Evolutionary conservation across 257 asterid genomes (phyloP).

Genomic region (Capsicum rhomboideum): DNA sequence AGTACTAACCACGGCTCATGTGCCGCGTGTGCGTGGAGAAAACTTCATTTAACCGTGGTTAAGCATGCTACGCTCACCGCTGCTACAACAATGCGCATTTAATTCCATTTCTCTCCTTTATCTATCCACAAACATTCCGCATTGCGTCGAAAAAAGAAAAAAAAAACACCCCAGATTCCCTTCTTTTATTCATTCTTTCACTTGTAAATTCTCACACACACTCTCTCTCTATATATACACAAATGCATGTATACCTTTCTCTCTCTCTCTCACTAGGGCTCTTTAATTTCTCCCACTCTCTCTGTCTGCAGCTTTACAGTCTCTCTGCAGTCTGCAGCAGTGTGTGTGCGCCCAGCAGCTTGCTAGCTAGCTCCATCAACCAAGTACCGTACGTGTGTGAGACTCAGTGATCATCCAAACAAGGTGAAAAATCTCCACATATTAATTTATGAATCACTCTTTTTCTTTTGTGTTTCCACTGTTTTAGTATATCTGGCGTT

Average conservation of each 20-base stretch:
- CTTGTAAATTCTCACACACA: background rate
- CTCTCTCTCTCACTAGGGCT: background rate
- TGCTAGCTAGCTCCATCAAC: background rate
- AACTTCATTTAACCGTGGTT: background rate
- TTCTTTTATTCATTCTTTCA: background rate
- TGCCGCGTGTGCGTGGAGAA: background rate
- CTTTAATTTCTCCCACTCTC: conserved; percentile 2
- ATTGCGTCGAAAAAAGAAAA: too few species aligned
- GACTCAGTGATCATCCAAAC: background rate
- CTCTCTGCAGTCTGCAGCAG: background rate
- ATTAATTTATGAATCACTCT: background rate
- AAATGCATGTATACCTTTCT: background rate
- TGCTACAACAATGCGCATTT: background rate
- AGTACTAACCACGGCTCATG: background rate
- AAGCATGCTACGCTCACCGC: background rate
- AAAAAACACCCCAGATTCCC: background rate
- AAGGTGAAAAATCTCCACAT: background rate
- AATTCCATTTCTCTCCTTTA: background rate
- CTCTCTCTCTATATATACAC: background rate
- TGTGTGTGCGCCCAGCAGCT: background rate
- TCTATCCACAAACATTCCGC: background rate
- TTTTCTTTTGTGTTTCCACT: background rate
- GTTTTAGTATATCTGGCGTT: background rate
- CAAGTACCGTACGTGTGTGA: background rate
- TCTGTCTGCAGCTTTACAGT: background rate